Base-by-base conservation (phyloP, 1,139 yeast species). In the Geotrichum australiense region DNA sequence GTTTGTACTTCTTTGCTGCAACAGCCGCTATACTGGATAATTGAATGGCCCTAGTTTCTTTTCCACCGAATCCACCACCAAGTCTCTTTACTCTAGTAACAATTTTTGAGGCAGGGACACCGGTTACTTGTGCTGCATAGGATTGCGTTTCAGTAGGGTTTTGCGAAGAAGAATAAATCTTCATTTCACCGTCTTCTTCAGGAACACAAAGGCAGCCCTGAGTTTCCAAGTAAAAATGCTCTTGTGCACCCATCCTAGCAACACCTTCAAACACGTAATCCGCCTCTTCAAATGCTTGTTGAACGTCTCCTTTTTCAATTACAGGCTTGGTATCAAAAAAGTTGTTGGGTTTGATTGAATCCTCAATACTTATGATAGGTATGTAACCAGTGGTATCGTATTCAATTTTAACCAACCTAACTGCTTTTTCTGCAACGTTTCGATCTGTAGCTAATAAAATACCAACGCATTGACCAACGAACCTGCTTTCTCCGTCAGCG, bases 31-130 rank as follows among this genome's bases (percentile, higher is more conserved):
- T 55, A n/a, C 67, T 59, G n/a, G 71, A 62, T 18, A 63, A 52
- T 42, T 63, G 68, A 16, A 67, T 57, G 45, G 65, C 52, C 54
- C 77, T 43, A 51, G 72, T 53, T 56, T 74, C 66, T 49, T 80
- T 71, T 19, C 83, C 83, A 14, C 83, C 83, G 47, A 77, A 68
- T 0, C 83, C 83, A 27, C 83, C 83, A 19, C 82, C 83, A 12
- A 77, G 57, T 42, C 83, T 61, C 49, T 69, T 68, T 20, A 62
- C 68, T 8, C 65, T 52, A 15, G 58, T 59, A 8, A 68, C 70
- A 37, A 68, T 56, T 26, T 66, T 58, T 22, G 62, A 56, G 3
- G 66, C 56, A 3, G 71, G 69, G 12, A 68, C 65, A 5, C 68
- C 70, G 5, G 68, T 56, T 5, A 62, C 64, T 27, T 64, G 61